phyloP scores from a whole-genome alignment of 257 asterid species.

The Gentiana dahurica region DNA sequence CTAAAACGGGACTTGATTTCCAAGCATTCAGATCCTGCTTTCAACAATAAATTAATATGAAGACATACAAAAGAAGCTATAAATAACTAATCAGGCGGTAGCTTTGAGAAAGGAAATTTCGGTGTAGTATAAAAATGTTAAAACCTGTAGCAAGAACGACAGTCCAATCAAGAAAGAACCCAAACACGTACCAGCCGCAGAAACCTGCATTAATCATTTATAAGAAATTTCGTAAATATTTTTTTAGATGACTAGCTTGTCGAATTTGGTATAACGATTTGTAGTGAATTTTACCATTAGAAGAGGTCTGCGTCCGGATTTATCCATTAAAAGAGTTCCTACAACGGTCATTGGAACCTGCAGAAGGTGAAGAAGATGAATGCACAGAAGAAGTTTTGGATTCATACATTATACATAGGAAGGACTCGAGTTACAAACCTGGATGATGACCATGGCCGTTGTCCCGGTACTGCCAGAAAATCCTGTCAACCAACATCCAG shows the following conservation, averaged over 20 bases:
- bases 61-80: constrained; percentile 6
- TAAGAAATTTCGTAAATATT: no score
- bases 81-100: neutral
- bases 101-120: no score
- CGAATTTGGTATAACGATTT: constrained; percentile 2
- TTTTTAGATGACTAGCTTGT: no score
- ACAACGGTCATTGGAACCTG: constrained; percentile 73
- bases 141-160: constrained; percentile 35
- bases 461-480: constrained; percentile 60
- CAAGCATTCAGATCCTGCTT: constrained; percentile 54
- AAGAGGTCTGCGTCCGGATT: constrained; percentile 72
- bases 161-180: constrained; percentile 64
- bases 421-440: constrained; percentile 27
- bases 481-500: constrained; percentile 32
- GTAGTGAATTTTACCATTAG: constrained; percentile 41
- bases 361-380: constrained; percentile 10
- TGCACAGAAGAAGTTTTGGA: neutral
- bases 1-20: constrained; percentile 51
- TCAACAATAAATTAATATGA: neutral
- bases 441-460: constrained; percentile 74
- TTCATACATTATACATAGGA: neutral
- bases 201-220: constrained; percentile 33
- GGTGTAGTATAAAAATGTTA: no score
- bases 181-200: constrained; percentile 66
- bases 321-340: constrained; percentile 72